phyloP scores from a whole-genome alignment of 139 green algal genomes.

The Chlamydomonas schloesseri region DNA sequence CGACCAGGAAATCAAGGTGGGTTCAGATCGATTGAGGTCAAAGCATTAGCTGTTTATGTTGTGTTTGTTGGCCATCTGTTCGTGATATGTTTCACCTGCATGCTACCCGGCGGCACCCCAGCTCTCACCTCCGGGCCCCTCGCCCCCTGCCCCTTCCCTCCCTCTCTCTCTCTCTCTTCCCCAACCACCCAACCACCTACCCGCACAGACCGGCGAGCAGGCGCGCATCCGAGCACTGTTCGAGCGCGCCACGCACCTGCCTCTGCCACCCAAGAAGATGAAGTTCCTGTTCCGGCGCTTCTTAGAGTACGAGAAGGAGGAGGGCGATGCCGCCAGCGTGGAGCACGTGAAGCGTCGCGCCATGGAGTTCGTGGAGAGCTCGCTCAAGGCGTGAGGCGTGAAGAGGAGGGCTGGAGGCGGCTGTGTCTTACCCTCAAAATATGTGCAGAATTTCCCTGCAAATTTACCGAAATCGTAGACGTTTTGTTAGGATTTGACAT shows the following conservation, averaged over 20 bases:
- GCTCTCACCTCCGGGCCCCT: too few species aligned
- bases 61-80: too few species aligned
- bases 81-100: too few species aligned
- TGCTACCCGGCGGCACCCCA: too few species aligned
- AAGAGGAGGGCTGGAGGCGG: too few species aligned
- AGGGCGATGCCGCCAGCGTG: conserved; percentile 78
- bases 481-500: too few species aligned
- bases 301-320: conserved; percentile 90
- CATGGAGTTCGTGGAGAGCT: conserved; percentile 87
- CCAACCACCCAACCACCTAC: too few species aligned
- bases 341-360: conserved; percentile 90
- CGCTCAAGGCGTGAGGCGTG: conserved; percentile 24
- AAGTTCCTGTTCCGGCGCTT: conserved; percentile 92
- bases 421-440: too few species aligned
- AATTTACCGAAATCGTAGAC: too few species aligned
- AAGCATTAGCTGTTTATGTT: too few species aligned
- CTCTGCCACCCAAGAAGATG: conserved; percentile 94
- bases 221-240: conserved; percentile 83
- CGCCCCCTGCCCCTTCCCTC: conserved; percentile 56
- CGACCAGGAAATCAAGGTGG: conserved; percentile 83
- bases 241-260: conserved; percentile 87
- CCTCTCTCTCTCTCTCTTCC: conserved; percentile 58
- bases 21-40: too few species aligned
- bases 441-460: too few species aligned
- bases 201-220: conserved; percentile 66